Percentiles rank a stretch among this genome's conserved stretches.
These are phyloP conservation scores for Cutaneotrichosporon sp. DNA, from an alignment of 1,284 basidiomycete genomes.

Conservation along the genomic window DNA sequence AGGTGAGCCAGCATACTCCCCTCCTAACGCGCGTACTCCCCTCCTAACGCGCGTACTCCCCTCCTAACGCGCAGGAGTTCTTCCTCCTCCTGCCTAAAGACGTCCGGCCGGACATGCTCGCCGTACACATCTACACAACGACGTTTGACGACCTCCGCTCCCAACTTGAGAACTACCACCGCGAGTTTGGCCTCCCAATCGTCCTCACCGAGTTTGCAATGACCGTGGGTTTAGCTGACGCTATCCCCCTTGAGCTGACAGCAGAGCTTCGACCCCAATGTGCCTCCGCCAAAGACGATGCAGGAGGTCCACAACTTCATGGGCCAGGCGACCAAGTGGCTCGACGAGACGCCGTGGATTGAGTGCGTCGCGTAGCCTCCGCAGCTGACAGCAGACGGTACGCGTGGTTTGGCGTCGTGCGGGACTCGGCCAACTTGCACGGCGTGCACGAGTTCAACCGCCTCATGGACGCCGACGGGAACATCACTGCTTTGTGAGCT, in stretches of 20 bases:
- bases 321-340: constrained; percentile 31
- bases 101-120: constrained; percentile 33
- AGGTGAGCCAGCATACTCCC: too few species aligned
- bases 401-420: constrained; percentile 16
- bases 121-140: constrained; percentile 43
- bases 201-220: constrained; percentile 44
- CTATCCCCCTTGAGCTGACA: background rate
- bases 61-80: constrained; percentile 16
- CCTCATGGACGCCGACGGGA: constrained; percentile 29
- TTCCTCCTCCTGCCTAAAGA: constrained; percentile 22
- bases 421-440: constrained; percentile 22
- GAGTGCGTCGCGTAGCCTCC: background rate
- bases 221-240: constrained; percentile 33
- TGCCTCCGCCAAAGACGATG: constrained; percentile 28
- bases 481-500: constrained; percentile 30
- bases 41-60: too few species aligned
- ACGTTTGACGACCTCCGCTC: constrained; percentile 36
- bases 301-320: constrained; percentile 47
- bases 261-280: constrained; percentile 37
- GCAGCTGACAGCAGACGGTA: constrained; percentile 13
- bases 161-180: constrained; percentile 27
- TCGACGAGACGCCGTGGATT: constrained; percentile 32
- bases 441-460: constrained; percentile 34
- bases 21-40: too few species aligned
- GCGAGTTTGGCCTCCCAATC: constrained; percentile 30